A percentile compares a stretch with the other conserved stretches of the same genome.
Conservation (phyloP, 768 basidiomycete species). For the Tricholoma terreum region DNA sequence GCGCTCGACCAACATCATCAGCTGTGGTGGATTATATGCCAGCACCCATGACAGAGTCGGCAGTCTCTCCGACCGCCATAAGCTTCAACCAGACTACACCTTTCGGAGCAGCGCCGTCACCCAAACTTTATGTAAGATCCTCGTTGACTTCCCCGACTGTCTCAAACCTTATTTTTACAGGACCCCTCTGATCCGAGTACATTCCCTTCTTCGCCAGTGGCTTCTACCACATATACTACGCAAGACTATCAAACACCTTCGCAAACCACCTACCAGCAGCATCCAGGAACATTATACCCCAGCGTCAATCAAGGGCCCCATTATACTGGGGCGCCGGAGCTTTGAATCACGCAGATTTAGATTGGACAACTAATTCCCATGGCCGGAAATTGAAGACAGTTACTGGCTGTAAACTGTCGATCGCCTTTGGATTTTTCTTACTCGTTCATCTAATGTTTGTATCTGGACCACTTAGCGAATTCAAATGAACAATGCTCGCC, state of each 20-base stretch:
- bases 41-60: slow-evolving; percentile 5
- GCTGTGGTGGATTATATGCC: slow-evolving; percentile 13
- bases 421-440: background rate
- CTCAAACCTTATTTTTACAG: slow-evolving; percentile 17
- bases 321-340: slow-evolving; percentile 33
- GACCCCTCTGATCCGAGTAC: slow-evolving; percentile 42
- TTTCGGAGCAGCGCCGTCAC: slow-evolving; percentile 21
- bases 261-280: slow-evolving; percentile 6
- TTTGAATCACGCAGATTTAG: slow-evolving; percentile 11
- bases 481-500: background rate
- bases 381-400: background rate
- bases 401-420: background rate
- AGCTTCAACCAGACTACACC: slow-evolving; percentile 13
- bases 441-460: background rate
- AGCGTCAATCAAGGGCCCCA: slow-evolving; percentile 8
- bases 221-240: slow-evolving; percentile 7
- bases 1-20: slow-evolving; percentile 20
- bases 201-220: slow-evolving; percentile 28
- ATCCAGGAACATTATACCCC: slow-evolving; percentile 16
- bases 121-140: slow-evolving; percentile 38
- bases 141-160: background rate
- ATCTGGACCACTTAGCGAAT: background rate
- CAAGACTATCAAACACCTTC: slow-evolving; percentile 11
- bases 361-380: background rate
- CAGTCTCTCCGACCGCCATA: slow-evolving; percentile 10